Conservation (phyloP, 179 eudicot genomes). For the Beta lomatogona region DNA sequence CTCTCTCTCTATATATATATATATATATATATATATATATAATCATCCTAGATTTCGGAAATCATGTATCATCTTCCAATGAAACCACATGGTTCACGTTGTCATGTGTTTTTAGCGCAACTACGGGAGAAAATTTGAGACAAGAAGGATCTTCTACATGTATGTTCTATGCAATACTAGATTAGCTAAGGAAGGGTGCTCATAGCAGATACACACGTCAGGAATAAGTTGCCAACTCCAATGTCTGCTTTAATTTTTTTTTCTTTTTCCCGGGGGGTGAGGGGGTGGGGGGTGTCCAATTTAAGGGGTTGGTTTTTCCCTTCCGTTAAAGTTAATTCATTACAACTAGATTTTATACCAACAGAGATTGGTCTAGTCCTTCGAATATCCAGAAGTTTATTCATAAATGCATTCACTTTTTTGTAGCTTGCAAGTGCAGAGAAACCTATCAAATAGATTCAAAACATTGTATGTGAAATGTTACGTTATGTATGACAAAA, state of each 20-base stretch:
- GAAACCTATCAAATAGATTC: background rate
- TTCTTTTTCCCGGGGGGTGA: no score
- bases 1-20: no score
- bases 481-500: background rate
- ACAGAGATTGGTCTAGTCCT: background rate
- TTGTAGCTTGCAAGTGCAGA: background rate
- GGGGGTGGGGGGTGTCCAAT: no score
- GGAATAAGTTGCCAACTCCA: no score
- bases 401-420: background rate
- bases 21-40: background rate
- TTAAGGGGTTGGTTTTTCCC: background rate
- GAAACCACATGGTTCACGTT: no score
- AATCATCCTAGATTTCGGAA: background rate
- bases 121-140: background rate
- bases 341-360: background rate
- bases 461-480: background rate
- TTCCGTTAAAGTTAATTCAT: background rate
- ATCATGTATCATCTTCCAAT: no score
- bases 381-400: background rate
- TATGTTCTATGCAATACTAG: no score
- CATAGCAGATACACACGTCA: background rate
- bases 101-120: background rate
- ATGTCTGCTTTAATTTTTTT: no score
- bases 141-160: background rate
- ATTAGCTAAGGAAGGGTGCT: no score